Conservation (phyloP, 2,329 filamentous ascomycete genomes). For the Elsinoe arachidis region DNA sequence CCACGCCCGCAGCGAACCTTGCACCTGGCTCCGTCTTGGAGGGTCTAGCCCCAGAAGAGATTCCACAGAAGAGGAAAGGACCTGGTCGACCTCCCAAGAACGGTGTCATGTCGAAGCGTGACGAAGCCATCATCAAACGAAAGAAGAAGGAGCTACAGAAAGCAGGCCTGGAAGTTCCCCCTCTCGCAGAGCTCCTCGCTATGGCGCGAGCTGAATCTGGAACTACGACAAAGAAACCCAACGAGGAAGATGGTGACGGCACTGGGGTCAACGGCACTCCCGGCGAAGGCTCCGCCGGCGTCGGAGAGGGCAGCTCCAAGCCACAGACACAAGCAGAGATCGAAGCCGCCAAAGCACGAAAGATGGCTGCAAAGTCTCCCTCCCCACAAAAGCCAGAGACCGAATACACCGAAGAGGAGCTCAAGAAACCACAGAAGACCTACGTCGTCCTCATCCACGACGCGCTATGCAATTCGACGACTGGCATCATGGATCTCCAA, state of each 20-base stretch:
- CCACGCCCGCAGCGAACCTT: constrained; percentile 14
- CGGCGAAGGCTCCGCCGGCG: background rate
- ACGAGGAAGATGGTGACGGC: constrained; percentile 18
- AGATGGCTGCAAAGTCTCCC: constrained; percentile 44
- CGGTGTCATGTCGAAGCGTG: constrained; percentile 72
- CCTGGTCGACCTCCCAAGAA: constrained; percentile 77
- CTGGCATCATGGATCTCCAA: constrained; percentile 52
- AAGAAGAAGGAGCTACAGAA: constrained; percentile 31
- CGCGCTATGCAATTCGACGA: constrained; percentile 48
- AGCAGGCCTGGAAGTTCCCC: constrained; percentile 22
- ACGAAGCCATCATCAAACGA: constrained; percentile 33
- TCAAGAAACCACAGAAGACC: constrained; percentile 57
- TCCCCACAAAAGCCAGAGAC: constrained; percentile 55
- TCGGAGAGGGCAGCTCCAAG: background rate
- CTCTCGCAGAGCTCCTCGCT: constrained; percentile 24
- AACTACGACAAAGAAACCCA: constrained; percentile 16
- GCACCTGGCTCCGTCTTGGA: constrained; percentile 25
- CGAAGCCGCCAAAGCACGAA: constrained; percentile 36
- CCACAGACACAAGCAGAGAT: constrained; percentile 15
- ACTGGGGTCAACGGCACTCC: background rate
- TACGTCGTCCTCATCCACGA: constrained; percentile 58
- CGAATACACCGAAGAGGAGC: constrained; percentile 64
- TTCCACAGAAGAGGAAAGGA: constrained; percentile 58
- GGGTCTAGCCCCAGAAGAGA: constrained; percentile 25
- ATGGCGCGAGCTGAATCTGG: constrained; percentile 26